Conservation (phyloP, 192 early-diverging fungal genomes). For the Coemansia sp. region DNA sequence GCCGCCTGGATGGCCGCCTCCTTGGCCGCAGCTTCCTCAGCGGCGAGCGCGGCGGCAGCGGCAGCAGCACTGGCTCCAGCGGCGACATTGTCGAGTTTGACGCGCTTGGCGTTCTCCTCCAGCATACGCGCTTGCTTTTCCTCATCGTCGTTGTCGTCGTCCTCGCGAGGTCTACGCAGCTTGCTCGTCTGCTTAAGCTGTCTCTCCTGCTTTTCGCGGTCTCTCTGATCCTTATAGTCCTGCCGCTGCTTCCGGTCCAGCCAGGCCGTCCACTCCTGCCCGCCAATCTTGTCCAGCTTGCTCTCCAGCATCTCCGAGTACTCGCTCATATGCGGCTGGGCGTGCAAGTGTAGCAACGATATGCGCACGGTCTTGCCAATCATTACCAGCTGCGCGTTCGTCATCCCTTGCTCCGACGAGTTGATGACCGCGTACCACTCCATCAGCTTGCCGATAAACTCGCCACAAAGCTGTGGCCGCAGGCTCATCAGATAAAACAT, state of each 20-base stretch:
- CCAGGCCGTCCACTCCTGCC: conserved; percentile 48
- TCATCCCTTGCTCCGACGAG: conserved; percentile 46
- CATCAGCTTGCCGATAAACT: conserved; percentile 27
- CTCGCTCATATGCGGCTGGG: conserved; percentile 33
- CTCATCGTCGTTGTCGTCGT: conserved; percentile 44
- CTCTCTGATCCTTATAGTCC: conserved; percentile 19
- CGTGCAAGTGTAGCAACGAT: conserved; percentile 42
- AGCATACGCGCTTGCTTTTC: conserved; percentile 47
- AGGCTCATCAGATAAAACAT: conserved; percentile 50
- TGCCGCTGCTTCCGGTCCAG: conserved; percentile 29
- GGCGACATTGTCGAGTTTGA: conserved; percentile 35
- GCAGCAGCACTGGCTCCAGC: neutral
- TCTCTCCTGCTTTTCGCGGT: conserved; percentile 16
- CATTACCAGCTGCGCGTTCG: conserved; percentile 36
- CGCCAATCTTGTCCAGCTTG: conserved; percentile 44
- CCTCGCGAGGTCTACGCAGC: conserved; percentile 13
- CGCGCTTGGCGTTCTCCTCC: conserved; percentile 52
- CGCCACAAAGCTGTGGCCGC: conserved; percentile 46
- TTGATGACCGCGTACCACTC: conserved; percentile 49
- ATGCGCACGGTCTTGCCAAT: conserved; percentile 47
- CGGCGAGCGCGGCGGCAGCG: neutral
- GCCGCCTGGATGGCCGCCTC: conserved; percentile 8
- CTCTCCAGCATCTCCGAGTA: conserved; percentile 36
- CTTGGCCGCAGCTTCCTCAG: neutral
- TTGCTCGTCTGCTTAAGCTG: neutral